Conservation (phyloP, 2,329 filamentous ascomycete genomes). For the Aureobasidium namibiae region DNA sequence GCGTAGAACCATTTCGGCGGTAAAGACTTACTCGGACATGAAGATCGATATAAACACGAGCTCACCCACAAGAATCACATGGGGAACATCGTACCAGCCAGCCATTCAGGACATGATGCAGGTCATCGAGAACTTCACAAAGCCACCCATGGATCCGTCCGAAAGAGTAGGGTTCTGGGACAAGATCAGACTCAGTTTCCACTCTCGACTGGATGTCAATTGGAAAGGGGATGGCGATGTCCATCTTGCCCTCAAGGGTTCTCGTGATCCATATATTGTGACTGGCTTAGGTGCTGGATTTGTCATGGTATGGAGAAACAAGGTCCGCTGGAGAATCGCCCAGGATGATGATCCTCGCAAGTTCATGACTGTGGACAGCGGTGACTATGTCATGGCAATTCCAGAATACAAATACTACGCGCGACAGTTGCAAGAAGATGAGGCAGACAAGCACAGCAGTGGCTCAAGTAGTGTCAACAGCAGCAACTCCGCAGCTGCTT, state of each 20-base stretch:
- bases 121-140: conserved; percentile 94
- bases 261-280: conserved; percentile 86
- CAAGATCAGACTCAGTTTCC: conserved; percentile 89
- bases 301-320: conserved; percentile 96
- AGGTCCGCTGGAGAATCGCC: conserved; percentile 81
- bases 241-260: conserved; percentile 79
- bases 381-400: conserved; percentile 87
- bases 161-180: conserved; percentile 98
- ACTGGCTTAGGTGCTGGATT: conserved; percentile 91
- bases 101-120: conserved; percentile 99
- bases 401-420: conserved; percentile 89
- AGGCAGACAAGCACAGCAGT: conserved; percentile 45
- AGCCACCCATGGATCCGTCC: conserved; percentile 86
- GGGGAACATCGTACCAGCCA: conserved; percentile 95
- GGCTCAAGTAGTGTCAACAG: conserved; percentile 52
- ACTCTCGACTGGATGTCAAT: conserved; percentile 77
- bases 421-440: conserved; percentile 50
- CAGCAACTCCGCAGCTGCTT: conserved; percentile 67
- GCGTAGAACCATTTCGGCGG: conserved; percentile 80
- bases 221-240: conserved; percentile 97
- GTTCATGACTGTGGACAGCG: conserved; percentile 93
- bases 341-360: conserved; percentile 78
- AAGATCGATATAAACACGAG: conserved; percentile 87
- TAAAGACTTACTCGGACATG: conserved; percentile 95
- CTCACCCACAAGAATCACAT: conserved; percentile 85